Evolutionary conservation across 805 yeast genomes (phyloP).

Genomic region (Zygosaccharomyces rouxii): DNA sequence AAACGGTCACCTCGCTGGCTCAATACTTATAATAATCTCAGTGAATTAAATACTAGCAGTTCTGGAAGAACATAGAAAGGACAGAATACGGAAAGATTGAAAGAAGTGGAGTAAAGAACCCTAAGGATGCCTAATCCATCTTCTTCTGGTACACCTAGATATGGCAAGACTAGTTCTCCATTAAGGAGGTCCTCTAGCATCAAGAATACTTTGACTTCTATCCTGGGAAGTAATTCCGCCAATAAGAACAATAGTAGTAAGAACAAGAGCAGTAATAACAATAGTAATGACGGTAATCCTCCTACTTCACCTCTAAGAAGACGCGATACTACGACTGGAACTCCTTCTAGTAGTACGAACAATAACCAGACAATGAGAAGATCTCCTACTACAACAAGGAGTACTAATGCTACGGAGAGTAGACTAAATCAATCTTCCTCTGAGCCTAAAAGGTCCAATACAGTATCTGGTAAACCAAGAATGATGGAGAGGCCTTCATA

Average conservation of each 20-base stretch:
- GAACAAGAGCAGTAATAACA: neutral
- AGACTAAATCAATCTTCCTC: neutral
- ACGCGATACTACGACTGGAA: neutral
- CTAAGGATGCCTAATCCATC: conserved; percentile 5
- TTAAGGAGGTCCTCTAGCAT: conserved; percentile 26
- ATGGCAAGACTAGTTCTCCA: conserved; percentile 1
- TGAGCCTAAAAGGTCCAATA: conserved; percentile 1
- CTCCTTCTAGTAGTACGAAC: neutral
- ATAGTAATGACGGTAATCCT: neutral
- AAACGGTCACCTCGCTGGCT: neutral
- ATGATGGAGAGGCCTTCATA: neutral
- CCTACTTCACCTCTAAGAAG: neutral
- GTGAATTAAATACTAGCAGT: too few relatives aligned
- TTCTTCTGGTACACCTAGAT: neutral
- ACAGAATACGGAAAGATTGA: neutral
- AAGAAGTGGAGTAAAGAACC: neutral
- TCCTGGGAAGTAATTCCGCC: conserved; percentile 14
- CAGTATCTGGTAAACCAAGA: neutral
- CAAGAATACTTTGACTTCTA: conserved; percentile 24
- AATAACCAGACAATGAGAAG: neutral
- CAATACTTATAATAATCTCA: too few relatives aligned
- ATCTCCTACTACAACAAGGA: neutral
- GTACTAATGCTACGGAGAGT: neutral
- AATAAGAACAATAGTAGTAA: neutral
- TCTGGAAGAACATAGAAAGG: too few relatives aligned